phyloP scores from a whole-genome alignment of 108 stramenopile genomes.

The Cyclotella sp. region DNA sequence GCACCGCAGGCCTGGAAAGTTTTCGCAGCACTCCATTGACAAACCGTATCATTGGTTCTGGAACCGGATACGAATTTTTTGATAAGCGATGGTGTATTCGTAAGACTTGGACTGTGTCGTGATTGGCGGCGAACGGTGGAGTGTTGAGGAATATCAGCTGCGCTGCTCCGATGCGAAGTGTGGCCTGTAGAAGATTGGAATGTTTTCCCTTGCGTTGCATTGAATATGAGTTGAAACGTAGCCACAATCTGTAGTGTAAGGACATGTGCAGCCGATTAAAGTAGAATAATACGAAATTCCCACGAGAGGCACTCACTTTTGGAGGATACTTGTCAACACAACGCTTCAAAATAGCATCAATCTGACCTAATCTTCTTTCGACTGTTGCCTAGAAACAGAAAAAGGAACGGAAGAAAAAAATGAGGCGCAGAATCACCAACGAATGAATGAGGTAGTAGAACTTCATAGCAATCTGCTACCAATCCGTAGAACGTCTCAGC shows the following conservation, averaged over 20 bases:
- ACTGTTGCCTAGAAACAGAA: slow-evolving; percentile 55
- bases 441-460: too few species aligned
- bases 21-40: slow-evolving; percentile 81
- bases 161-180: slow-evolving; percentile 69
- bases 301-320: slow-evolving; percentile 8
- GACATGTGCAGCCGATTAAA: too few species aligned
- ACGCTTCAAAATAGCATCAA: slow-evolving; percentile 60
- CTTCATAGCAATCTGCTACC: not conserved
- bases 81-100: slow-evolving; percentile 44
- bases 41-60: slow-evolving; percentile 76
- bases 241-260: too few species aligned
- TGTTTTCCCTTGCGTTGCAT: slow-evolving; percentile 38
- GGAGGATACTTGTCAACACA: slow-evolving; percentile 36
- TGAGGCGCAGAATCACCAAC: too few species aligned
- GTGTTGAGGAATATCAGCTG: slow-evolving; percentile 76
- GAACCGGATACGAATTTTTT: slow-evolving; percentile 29
- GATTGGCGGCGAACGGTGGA: slow-evolving; percentile 70
- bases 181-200: slow-evolving; percentile 50
- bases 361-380: slow-evolving; percentile 78
- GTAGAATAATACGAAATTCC: too few species aligned
- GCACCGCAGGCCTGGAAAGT: slow-evolving; percentile 45
- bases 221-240: too few species aligned
- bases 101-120: slow-evolving; percentile 81
- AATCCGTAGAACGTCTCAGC: too few species aligned
- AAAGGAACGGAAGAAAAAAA: not conserved